Evolutionary conservation across 163 green algal species (phyloP).

Genomic region (Scenedesmus sp.): DNA sequence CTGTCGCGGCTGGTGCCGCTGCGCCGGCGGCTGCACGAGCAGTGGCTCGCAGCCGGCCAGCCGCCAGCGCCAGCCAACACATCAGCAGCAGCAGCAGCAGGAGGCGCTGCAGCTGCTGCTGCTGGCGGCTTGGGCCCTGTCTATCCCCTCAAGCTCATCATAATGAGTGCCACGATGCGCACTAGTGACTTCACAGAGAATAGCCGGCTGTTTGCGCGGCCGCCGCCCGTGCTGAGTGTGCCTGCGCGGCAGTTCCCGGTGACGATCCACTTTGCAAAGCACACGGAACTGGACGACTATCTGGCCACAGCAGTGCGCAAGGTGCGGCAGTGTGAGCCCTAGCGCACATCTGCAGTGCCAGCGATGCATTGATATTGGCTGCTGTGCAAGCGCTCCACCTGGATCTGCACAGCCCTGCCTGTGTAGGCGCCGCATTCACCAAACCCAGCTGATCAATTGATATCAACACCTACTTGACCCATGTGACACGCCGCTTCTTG

Average conservation of each 20-base stretch:
- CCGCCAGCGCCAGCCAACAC: not conserved
- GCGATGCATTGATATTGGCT: not conserved
- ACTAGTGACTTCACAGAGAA: conserved; percentile 91
- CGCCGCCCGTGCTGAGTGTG: conserved; percentile 85
- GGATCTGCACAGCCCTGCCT: too few relatives aligned
- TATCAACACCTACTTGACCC: not conserved
- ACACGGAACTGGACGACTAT: conserved; percentile 94
- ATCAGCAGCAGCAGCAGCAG: not conserved
- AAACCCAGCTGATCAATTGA: too few relatives aligned
- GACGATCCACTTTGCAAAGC: conserved; percentile 91
- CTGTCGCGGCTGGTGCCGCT: conserved; percentile 90
- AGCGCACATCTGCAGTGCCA: too few relatives aligned
- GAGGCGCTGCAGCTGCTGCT: not conserved
- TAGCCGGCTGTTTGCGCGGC: conserved; percentile 71
- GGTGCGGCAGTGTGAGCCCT: conserved; percentile 46
- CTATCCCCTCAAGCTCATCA: conserved; percentile 94
- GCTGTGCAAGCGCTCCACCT: not conserved
- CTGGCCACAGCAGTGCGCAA: conserved; percentile 85
- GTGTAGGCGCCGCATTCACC: too few relatives aligned
- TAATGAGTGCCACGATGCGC: conserved; percentile 97
- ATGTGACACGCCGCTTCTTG: not conserved
- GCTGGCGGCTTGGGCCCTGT: conserved; percentile 42
- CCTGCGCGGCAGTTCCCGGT: conserved; percentile 95
- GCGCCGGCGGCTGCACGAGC: conserved; percentile 61
- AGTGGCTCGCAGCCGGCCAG: conserved; percentile 29